Conservation (phyloP, 1,284 basidiomycete genomes). For the Naganishia albida region DNA sequence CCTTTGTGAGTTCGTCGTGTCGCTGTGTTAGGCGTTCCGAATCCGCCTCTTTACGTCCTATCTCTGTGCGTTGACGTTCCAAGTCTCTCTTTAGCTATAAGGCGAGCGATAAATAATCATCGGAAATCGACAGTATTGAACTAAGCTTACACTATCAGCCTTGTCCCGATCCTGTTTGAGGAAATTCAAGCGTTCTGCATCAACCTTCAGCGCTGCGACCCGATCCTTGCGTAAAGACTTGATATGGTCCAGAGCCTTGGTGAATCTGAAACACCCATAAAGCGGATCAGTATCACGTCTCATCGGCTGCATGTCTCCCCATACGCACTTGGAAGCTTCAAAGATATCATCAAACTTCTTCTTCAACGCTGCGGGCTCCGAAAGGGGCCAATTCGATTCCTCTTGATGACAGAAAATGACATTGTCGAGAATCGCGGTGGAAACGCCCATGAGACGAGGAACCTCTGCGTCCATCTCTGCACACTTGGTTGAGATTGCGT, state of each 20-base stretch:
- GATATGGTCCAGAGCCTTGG: constrained; percentile 94
- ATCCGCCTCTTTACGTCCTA: constrained; percentile 23
- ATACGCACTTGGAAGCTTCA: constrained; percentile 83
- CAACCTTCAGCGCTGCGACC: constrained; percentile 84
- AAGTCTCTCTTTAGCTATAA: constrained; percentile 28
- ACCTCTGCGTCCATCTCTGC: constrained; percentile 96
- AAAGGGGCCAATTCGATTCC: constrained; percentile 96
- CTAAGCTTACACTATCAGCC: constrained; percentile 63
- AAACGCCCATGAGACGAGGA: constrained; percentile 88
- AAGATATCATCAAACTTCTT: constrained; percentile 99
- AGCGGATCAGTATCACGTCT: no score
- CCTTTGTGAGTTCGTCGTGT: constrained; percentile 67
- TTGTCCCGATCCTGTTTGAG: constrained; percentile 82
- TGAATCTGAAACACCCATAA: constrained; percentile 64
- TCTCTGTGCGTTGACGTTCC: constrained; percentile 25
- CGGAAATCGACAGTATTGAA: no score
- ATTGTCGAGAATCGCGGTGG: constrained; percentile 94
- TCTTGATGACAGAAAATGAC: constrained; percentile 99
- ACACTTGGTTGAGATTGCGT: constrained; percentile 89
- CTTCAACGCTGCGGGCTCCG: constrained; percentile 87
- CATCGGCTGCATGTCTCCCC: not conserved
- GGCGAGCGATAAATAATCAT: not conserved
- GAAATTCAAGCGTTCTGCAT: constrained; percentile 81
- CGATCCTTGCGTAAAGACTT: constrained; percentile 87
- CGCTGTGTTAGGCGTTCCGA: constrained; percentile 59